These are phyloP conservation scores for Globisporangium solare DNA, from an alignment of 352 stramenopile genomes.

Conservation along the genomic window DNA sequence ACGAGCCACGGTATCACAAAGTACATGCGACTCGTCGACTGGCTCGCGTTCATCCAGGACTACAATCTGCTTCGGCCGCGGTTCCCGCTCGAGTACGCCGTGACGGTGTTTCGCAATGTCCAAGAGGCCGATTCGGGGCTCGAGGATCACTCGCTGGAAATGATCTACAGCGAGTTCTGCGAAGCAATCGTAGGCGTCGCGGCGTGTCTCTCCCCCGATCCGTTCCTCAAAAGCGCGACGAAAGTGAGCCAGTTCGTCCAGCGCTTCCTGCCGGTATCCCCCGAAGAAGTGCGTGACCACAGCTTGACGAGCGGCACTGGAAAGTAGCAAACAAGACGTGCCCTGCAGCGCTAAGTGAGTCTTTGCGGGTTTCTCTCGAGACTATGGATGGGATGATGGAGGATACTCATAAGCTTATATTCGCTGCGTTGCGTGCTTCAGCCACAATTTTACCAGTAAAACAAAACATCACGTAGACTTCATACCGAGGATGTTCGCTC, in stretches of 20 bases:
- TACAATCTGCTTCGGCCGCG: conserved; percentile 59
- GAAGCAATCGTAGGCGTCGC: conserved; percentile 57
- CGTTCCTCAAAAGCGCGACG: conserved; percentile 47
- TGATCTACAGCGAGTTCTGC: conserved; percentile 75
- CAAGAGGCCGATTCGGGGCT: conserved; percentile 33
- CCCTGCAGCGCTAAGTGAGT: no score
- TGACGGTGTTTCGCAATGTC: conserved; percentile 57
- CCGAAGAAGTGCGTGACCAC: conserved; percentile 29
- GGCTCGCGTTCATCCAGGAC: conserved; percentile 64
- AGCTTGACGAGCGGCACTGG: no score
- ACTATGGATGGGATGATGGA: no score
- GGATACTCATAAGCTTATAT: no score
- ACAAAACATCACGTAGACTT: no score
- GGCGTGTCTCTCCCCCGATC: conserved; percentile 55
- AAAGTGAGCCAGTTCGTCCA: conserved; percentile 71
- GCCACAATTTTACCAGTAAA: no score
- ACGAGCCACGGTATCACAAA: conserved; percentile 40
- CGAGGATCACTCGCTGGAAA: conserved; percentile 31
- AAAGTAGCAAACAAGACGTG: no score
- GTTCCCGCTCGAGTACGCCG: conserved; percentile 54
- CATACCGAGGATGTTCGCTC: no score
- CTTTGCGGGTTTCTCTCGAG: no score
- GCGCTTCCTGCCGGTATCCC: conserved; percentile 56
- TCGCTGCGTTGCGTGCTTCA: no score
- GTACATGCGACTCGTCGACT: conserved; percentile 66